These are phyloP conservation scores for Planoprotostelium fungivorum DNA, from an alignment of 78 protist species.

Conservation along the genomic window DNA sequence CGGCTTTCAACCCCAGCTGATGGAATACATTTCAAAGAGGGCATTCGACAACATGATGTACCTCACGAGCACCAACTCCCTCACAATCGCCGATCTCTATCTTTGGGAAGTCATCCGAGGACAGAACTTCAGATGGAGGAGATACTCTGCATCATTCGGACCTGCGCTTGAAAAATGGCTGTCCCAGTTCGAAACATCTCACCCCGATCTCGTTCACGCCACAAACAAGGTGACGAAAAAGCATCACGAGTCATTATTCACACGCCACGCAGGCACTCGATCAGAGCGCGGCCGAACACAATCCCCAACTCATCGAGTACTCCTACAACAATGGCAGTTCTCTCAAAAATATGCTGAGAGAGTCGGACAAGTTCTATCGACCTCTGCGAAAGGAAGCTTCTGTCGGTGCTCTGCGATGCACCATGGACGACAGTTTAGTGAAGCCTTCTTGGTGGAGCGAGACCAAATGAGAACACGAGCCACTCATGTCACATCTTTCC, in stretches of 20 bases:
- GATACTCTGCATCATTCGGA: background rate
- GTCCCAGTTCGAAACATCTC: background rate
- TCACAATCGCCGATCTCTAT: background rate
- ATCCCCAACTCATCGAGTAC: too few species aligned
- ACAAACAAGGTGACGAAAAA: too few species aligned
- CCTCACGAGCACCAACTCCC: background rate
- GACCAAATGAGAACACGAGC: background rate
- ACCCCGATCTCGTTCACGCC: background rate
- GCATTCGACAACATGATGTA: background rate
- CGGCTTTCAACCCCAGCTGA: background rate
- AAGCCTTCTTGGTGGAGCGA: background rate
- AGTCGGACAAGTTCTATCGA: background rate
- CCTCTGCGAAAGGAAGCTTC: background rate
- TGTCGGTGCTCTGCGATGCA: background rate
- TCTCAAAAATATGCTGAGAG: background rate
- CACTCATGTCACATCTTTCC: too few species aligned
- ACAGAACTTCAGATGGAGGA: constrained; percentile 1
- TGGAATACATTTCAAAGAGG: background rate
- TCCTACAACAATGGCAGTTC: too few species aligned
- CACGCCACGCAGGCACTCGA: too few species aligned
- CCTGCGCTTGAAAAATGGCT: background rate
- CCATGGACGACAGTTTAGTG: background rate
- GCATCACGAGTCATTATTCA: too few species aligned
- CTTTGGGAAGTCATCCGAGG: background rate
- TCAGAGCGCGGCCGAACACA: too few species aligned